Base-by-base conservation (phyloP, 73 alveolate genomes). In the Effrenium voratum region DNA sequence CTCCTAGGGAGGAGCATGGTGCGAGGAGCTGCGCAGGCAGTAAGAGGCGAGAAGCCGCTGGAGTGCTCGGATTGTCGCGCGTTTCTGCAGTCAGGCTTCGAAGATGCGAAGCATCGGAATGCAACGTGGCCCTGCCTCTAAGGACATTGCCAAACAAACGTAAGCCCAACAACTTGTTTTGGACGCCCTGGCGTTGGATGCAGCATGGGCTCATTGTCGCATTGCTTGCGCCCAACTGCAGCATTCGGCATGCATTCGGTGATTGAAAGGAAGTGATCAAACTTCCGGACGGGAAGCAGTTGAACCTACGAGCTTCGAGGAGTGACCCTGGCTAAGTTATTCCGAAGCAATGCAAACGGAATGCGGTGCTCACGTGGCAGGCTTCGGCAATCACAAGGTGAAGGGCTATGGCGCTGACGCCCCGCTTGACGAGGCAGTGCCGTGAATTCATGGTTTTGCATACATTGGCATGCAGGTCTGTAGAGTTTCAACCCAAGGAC, bases 31-130 rank as follows among this genome's bases (percentile, higher is more conserved):
- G n/a, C n/a, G n/a, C n/a, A n/a, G n/a, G n/a, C n/a, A n/a, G n/a
- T n/a, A n/a, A n/a, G n/a, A n/a, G n/a, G n/a, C n/a, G n/a, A n/a
- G n/a, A n/a, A n/a, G n/a, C n/a, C n/a, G n/a, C n/a, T n/a, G n/a
- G n/a, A n/a, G n/a, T n/a, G n/a, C n/a, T n/a, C n/a, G n/a, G n/a
- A n/a, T n/a, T n/a, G n/a, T n/a, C n/a, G n/a, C n/a, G n/a, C n/a
- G n/a, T n/a, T n/a, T n/a, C n/a, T n/a, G n/a, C n/a, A n/a, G n/a
- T n/a, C n/a, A n/a, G n/a, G n/a, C n/a, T n/a, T n/a, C n/a, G n/a
- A n/a, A n/a, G n/a, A 72, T 72, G 82, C 82, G 82, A 13, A 72
- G 82, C 38, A 47, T 72, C 49, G 82, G 82, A 28, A 72, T 72
- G 82, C 82, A 72, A 72, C 38, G 82, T 34, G 82, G 82, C 36